Base-by-base conservation (phyloP, 495 filamentous ascomycete genomes). In the Aspergillus kassunensis region DNA sequence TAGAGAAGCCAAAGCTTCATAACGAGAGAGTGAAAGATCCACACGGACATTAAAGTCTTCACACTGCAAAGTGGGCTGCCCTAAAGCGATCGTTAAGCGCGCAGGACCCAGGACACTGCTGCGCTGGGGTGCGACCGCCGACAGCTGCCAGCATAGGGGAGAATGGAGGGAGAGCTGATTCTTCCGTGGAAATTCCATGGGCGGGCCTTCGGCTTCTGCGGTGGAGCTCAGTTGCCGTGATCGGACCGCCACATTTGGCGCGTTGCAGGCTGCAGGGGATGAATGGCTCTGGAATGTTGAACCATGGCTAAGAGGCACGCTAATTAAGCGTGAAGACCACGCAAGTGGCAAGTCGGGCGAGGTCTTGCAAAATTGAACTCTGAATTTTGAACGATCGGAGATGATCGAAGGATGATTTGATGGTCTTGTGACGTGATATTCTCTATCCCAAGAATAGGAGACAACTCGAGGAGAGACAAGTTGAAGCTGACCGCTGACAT, bases 161-260 rank as follows among this genome's bases (percentile, higher is more conserved):
- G 24, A 27, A 4, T 27, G 4, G 24, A 4, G 24, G 24, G 4
- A 27, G 18, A 37, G 15, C 29, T 43, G 27, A 13, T 20, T 58
- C 36, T 46, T 54, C 56, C 42, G 59, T 62, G 29, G 59, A 62
- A 50, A 58, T 62, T 62, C 59, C 56, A 62, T 59, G 59, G 52
- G 56, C 56, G 59, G 55, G 53, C 59, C 59, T 55, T 56, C 56
- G 59, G 59, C 56, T 57, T 37, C 53, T 56, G 30, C 11, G 24
- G 59, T 56, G 53, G 56, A 57, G 48, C 27, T 7, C 16, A 50
- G 18, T 20, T 50, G 55, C 59, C 59, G 59, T 62, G 53, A 62
- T 62, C 59, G 59, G 59, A 62, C 51, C 56, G 56, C 55, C 59
- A 59, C 59, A 54, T 62, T 59, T 53, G 51, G 59, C 56, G 53